Base-by-base conservation (phyloP, 495 filamentous ascomycete genomes). In the Lophium mytilinum region DNA sequence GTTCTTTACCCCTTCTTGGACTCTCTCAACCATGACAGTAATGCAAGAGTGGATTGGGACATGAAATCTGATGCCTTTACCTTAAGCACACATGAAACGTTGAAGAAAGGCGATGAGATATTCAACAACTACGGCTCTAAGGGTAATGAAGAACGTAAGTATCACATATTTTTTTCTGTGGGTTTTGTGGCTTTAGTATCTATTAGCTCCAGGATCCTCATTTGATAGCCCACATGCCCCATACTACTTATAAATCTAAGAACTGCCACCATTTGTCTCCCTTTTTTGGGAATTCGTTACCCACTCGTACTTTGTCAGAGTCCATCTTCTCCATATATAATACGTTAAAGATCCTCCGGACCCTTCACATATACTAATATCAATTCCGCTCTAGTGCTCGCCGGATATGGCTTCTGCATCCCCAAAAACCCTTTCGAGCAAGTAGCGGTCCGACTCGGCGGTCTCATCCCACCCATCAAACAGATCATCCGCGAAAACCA, bases 41-140 rank as follows among this genome's bases (percentile, higher is more conserved):
- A 76, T 48, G 77, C 80, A 0, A 78, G 78, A 58, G 82, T 85
- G 1, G 78, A 80, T 60, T 87, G 84, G 84, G 70, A 75, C 12
- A 79, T 81, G 39, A 75, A 73, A 0, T 59, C 64, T 0, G 63
- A 72, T 21, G 66, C 19, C 19, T 74, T 85, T 55, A 64, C 76
- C 21, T 68, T 78, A 9, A 64, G 77, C 6, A 14, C 50, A 15
- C 35, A 50, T 21, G 76, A 82, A 17, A 39, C 69, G 9, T 63
- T 80, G n/a, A 30, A 63, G 6, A 66, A 73, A 9, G 80, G 80
- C 3, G 60, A 73, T 10, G 79, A 87, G 63, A 75, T 87, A 17
- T 78, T 72, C 21, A 88, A 88, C 62, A 88, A 88, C 64, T 88
- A 88, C 56, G 83, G 80, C 0, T 78, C 82, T 4, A 83, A 85